Conservation (phyloP, 2,329 filamentous ascomycete genomes). For the Colletotrichum lentis region DNA sequence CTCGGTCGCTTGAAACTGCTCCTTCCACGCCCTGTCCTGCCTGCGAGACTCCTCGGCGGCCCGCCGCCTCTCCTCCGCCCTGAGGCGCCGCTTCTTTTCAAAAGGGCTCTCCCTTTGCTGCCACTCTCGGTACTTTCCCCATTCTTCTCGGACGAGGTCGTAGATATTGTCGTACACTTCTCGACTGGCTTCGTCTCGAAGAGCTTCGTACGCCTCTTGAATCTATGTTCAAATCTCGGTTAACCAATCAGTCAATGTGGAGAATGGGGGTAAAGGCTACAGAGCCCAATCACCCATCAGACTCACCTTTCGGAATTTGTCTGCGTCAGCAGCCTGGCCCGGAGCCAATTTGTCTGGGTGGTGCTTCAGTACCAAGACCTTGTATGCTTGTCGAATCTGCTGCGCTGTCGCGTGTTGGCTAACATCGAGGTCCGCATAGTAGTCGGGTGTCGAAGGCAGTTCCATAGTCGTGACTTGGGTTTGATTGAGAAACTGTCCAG, state of each 20-base stretch:
- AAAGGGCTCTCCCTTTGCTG: not conserved
- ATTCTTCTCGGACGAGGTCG: not conserved
- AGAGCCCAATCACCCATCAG: too few species aligned
- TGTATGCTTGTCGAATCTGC: not conserved
- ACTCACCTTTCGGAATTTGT: not conserved
- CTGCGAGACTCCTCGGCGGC: not conserved
- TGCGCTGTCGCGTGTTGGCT: not conserved
- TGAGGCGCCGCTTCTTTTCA: not conserved
- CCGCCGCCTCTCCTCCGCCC: not conserved
- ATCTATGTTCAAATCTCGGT: not conserved
- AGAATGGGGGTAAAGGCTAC: not conserved
- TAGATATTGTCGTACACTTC: not conserved
- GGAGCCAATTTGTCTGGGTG: not conserved
- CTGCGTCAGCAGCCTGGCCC: not conserved
- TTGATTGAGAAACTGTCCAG: too few species aligned
- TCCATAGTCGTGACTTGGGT: not conserved
- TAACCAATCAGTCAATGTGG: not conserved
- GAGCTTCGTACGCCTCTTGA: constrained; percentile 1
- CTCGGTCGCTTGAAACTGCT: not conserved
- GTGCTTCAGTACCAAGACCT: not conserved
- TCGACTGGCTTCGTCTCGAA: not conserved
- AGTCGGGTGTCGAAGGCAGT: not conserved
- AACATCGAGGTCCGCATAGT: not conserved
- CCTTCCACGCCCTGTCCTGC: not conserved
- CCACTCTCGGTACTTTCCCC: not conserved